phyloP scores from a whole-genome alignment of 2,329 filamentous ascomycete genomes.

The Parasarocladium wereldwijsianum region DNA sequence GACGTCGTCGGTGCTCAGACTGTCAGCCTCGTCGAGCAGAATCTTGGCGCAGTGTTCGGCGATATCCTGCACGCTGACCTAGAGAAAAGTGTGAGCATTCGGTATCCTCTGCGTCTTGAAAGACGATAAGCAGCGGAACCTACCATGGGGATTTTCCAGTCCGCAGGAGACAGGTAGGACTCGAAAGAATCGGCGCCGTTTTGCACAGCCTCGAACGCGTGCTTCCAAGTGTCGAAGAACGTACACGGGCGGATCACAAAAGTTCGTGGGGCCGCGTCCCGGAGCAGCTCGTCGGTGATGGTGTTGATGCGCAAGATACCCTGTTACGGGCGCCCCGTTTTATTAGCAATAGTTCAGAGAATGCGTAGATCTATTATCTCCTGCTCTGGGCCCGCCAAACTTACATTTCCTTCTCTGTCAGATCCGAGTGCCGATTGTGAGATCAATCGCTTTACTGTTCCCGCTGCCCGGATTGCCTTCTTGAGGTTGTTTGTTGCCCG shows the following conservation, averaged over 20 bases:
- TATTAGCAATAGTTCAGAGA: too few species aligned
- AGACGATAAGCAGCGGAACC: too few species aligned
- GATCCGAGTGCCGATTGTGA: conserved; percentile 16
- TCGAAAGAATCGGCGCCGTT: conserved; percentile 7
- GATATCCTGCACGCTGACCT: conserved; percentile 18
- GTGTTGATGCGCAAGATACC: conserved; percentile 13
- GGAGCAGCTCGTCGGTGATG: conserved; percentile 10
- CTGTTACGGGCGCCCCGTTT: too few species aligned
- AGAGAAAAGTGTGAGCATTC: neutral
- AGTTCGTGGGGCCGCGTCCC: conserved; percentile 9
- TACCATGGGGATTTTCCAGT: conserved; percentile 20
- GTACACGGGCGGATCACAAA: conserved; percentile 10
- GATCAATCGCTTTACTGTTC: conserved; percentile 11
- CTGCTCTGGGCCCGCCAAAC: neutral
- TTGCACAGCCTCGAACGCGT: conserved; percentile 4
- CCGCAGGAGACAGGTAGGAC: conserved; percentile 12
- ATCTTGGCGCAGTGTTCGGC: conserved; percentile 11
- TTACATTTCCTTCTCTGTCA: conserved; percentile 16
- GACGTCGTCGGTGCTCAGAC: conserved; percentile 8
- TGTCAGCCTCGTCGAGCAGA: conserved; percentile 8
- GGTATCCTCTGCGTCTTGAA: too few species aligned
- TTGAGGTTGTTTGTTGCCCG: conserved; percentile 11
- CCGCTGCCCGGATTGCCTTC: conserved; percentile 8
- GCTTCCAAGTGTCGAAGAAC: conserved; percentile 10
- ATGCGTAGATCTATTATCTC: conserved; percentile 1